Evolutionary conservation across 208 protist species (phyloP), one percentile per base, ranked within the genome.

Genomic region (Acanthamoeba triangularis): DNA sequence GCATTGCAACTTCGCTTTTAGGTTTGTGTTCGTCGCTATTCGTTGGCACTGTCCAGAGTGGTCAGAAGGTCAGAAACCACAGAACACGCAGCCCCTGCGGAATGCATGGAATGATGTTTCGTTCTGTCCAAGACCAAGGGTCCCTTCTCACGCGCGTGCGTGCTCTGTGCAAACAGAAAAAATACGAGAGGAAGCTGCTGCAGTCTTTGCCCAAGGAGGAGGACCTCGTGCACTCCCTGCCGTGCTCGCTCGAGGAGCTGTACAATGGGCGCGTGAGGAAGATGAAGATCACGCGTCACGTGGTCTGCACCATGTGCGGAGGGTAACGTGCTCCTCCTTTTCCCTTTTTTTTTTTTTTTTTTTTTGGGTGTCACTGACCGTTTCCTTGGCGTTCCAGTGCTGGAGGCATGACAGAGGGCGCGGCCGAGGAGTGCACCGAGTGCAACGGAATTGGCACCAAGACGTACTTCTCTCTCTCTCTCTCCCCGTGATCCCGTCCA

Each of bases 281-380:
- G 37, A 82, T 82, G 74, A 82, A 49, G 37, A 82, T 82, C 74
- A 82, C 74, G 1, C 74, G 74, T 37, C 74, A 82, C 33, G 25
- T 82, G 23, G 74, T 82, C n/a, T 82, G 74, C 74, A 82, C 74
- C 74, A 82, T 82, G 74, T 82, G 74, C 30, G 74, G 74, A 4
- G 74, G 74, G 74, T 82, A 82, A 16, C 37, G 11, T 80, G 1
- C 18, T 25, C 23, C 61, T 67, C 41, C 41, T 3, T 47, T 47
- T 47, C 41, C 41, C 3, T 35, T 1, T 13, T 13, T 37, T 37
- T 6, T 30, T 3, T 11, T 35, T 35, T 72, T 37, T 37, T 28
- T 20, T 23, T n/a, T n/a, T n/a, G n/a, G 23, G 59, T 65, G 56
- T 28, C 20, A 20, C 16, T 65, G 59, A n/a, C 30, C 65, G 30